These are phyloP conservation scores for Plantago major DNA, from an alignment of 257 asterid genomes.

Conservation along the genomic window DNA sequence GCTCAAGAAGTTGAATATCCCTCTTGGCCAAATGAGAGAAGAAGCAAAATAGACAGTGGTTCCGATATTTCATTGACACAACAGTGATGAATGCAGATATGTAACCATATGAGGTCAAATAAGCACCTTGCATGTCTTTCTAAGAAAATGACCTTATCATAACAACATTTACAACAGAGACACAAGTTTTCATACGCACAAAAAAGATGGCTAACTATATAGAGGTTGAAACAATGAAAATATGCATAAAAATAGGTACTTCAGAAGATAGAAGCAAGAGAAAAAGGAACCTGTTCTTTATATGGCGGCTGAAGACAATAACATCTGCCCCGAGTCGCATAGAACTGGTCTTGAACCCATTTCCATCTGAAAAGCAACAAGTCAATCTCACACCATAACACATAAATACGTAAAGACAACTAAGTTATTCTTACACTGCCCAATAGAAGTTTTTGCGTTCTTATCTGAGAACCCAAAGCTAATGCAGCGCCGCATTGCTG, in stretches of 20 bases:
- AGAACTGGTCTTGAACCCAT: constrained; percentile 94
- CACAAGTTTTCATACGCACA: background rate
- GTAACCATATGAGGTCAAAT: background rate
- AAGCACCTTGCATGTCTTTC: background rate
- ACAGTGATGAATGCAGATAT: background rate
- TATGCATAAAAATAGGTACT: background rate
- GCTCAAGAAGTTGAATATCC: constrained; percentile 4
- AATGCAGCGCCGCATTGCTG: constrained; percentile 75
- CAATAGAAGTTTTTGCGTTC: constrained; percentile 64
- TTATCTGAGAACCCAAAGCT: constrained; percentile 94
- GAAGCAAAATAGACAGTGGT: no score
- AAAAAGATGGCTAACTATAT: background rate
- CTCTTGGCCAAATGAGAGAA: background rate
- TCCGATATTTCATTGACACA: no score
- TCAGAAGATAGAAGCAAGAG: background rate
- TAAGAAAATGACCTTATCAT: background rate
- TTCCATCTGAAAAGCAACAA: constrained; percentile 69
- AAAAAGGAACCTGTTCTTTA: constrained; percentile 44
- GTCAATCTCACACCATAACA: constrained; percentile 23
- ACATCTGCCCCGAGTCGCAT: constrained; percentile 98
- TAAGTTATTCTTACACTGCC: constrained; percentile 56
- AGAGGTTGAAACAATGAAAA: background rate
- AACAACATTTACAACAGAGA: background rate
- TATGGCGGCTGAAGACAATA: constrained; percentile 74
- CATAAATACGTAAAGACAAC: background rate